phyloP scores from a whole-genome alignment of 2,329 filamentous ascomycete species.

The Chaetomium sp. region DNA sequence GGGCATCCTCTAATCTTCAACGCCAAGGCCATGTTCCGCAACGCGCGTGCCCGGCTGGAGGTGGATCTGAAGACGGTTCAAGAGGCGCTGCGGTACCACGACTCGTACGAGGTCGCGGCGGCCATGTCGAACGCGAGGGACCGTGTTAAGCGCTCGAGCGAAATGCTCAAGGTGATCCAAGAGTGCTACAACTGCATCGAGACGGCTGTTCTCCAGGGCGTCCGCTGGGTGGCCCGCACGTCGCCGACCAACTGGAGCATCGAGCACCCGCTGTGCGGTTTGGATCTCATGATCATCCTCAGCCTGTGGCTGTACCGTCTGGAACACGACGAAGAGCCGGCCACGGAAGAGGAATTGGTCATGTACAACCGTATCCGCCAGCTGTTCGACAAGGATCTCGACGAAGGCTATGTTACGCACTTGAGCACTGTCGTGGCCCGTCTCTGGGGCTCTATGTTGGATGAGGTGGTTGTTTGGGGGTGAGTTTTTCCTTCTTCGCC shows the following conservation, averaged over 20 bases:
- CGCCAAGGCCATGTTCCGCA: conserved; percentile 94
- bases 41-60: conserved; percentile 86
- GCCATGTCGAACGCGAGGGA: conserved; percentile 95
- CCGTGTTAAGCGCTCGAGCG: conserved; percentile 88
- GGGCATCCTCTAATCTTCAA: conserved; percentile 97
- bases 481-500: conserved; percentile 56
- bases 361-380: conserved; percentile 94
- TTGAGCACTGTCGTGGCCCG: conserved; percentile 93
- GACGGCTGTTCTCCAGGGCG: conserved; percentile 89
- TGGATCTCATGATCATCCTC: conserved; percentile 97
- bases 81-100: conserved; percentile 94
- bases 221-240: conserved; percentile 96
- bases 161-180: conserved; percentile 98
- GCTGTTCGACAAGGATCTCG: conserved; percentile 87
- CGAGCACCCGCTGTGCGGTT: conserved; percentile 92
- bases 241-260: conserved; percentile 99
- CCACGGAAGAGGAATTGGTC: conserved; percentile 76
- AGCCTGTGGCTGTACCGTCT: conserved; percentile 98
- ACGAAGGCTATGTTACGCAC: conserved; percentile 78
- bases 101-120: conserved; percentile 93
- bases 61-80: conserved; percentile 96
- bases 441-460: conserved; percentile 96
- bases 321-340: conserved; percentile 96
- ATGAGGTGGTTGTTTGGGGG: conserved; percentile 99
- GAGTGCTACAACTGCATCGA: conserved; percentile 98